Conservation (phyloP, 2,329 filamentous ascomycete genomes). For the Orbilia oligospora region DNA sequence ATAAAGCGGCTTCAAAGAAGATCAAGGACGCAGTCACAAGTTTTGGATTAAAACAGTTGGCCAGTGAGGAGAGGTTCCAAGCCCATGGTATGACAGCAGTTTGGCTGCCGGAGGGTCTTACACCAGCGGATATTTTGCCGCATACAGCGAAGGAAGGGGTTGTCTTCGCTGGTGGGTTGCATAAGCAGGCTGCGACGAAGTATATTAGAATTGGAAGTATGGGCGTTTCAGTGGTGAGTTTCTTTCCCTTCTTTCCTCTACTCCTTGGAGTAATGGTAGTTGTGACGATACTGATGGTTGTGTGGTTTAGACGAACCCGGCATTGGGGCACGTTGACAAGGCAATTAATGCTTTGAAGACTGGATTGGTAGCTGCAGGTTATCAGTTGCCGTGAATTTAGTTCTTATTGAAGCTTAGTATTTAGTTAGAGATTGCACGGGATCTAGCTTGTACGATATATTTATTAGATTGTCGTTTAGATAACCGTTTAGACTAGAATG, state of each 20-base stretch:
- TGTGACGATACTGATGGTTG: conserved; percentile 19
- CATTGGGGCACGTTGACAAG: conserved; percentile 84
- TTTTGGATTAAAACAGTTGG: conserved; percentile 88
- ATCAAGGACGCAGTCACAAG: conserved; percentile 87
- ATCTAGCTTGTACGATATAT: conserved; percentile 29
- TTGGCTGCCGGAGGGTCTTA: conserved; percentile 87
- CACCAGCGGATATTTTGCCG: conserved; percentile 85
- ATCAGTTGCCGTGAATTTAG: conserved; percentile 67
- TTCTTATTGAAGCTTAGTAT: background rate
- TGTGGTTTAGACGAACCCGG: conserved; percentile 76
- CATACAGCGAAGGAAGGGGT: conserved; percentile 88
- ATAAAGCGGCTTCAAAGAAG: conserved; percentile 83
- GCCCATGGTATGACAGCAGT: conserved; percentile 98
- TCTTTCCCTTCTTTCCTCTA: background rate
- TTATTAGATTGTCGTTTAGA: conserved; percentile 11
- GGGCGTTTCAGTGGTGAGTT: conserved; percentile 86
- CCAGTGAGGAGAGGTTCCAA: conserved; percentile 87
- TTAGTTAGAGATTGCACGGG: conserved; percentile 6
- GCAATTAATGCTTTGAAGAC: conserved; percentile 84
- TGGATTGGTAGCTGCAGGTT: conserved; percentile 80
- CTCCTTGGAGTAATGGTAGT: background rate
- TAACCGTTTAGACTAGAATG: conserved; percentile 17
- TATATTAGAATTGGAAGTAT: conserved; percentile 98
- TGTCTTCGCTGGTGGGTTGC: conserved; percentile 93
- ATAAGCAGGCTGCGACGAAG: conserved; percentile 93